phyloP scores from a whole-genome alignment of 1,284 basidiomycete species.

The Moniliophthora roreri region DNA sequence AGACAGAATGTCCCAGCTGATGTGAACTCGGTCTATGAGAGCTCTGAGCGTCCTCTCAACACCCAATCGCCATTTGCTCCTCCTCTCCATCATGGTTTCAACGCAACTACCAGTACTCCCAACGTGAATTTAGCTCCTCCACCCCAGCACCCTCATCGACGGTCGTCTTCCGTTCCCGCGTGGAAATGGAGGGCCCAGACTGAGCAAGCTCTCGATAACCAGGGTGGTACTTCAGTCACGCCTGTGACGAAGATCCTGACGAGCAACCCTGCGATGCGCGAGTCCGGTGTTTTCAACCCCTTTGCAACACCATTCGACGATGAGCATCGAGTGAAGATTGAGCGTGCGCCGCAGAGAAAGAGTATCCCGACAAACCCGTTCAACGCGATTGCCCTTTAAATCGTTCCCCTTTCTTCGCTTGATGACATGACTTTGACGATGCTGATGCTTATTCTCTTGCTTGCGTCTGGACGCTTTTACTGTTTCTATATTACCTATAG shows the following conservation, averaged over 20 bases:
- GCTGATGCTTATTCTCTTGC: not conserved
- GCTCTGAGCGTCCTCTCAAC: slow-evolving; percentile 19
- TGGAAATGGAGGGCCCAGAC: slow-evolving; percentile 12
- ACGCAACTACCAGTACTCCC: slow-evolving; percentile 20
- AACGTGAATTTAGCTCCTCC: slow-evolving; percentile 3
- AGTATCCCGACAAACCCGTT: slow-evolving; percentile 46
- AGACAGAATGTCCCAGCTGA: slow-evolving; percentile 31
- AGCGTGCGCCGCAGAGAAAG: slow-evolving; percentile 33
- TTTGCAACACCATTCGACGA: slow-evolving; percentile 81
- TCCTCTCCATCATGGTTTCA: slow-evolving; percentile 57
- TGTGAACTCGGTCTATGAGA: slow-evolving; percentile 22
- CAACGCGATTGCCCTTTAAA: slow-evolving; percentile 27
- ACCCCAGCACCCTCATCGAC: slow-evolving; percentile 12
- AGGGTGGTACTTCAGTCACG: slow-evolving; percentile 26
- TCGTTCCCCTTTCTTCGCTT: not conserved
- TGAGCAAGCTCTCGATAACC: slow-evolving; percentile 1
- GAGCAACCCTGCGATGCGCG: slow-evolving; percentile 25
- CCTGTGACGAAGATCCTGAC: slow-evolving; percentile 47
- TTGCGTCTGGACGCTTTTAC: not conserved
- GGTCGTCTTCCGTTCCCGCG: slow-evolving; percentile 15
- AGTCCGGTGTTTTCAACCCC: slow-evolving; percentile 44
- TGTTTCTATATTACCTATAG: not conserved
- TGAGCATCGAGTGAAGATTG: slow-evolving; percentile 44
- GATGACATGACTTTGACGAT: not conserved
- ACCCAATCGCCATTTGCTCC: slow-evolving; percentile 15